Evolutionary conservation across 768 basidiomycete genomes (phyloP).

Genomic region (Kwoniella heveanensis): DNA sequence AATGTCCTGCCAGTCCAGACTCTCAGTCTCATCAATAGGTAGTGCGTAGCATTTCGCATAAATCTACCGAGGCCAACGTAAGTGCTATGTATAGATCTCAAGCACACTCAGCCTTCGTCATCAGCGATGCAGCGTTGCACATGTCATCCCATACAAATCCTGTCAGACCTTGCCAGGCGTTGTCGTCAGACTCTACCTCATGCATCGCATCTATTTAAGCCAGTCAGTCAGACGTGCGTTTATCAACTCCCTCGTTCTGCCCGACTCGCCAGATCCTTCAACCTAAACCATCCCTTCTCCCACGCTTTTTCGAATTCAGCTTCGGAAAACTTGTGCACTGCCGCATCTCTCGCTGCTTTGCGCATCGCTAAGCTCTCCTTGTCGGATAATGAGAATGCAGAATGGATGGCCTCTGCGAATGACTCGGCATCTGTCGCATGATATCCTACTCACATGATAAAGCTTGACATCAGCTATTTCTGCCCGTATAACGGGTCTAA

Average conservation of each 20-base stretch:
- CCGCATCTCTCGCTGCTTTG: conserved; percentile 69
- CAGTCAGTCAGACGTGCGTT: not conserved
- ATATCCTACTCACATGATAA: conserved; percentile 62
- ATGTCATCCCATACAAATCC: not conserved
- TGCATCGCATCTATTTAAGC: not conserved
- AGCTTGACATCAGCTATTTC: not conserved
- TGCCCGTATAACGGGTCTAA: not conserved
- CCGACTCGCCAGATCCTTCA: conserved; percentile 19
- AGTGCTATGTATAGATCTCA: not conserved
- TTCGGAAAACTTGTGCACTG: conserved; percentile 72
- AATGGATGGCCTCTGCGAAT: conserved; percentile 70
- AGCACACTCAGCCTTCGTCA: not conserved
- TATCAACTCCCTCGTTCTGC: conserved; percentile 8
- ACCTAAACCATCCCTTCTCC: conserved; percentile 42
- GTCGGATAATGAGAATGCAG: conserved; percentile 64
- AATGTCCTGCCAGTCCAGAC: no score
- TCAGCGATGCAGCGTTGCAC: not conserved
- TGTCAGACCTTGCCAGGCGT: not conserved
- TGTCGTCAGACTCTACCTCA: not conserved
- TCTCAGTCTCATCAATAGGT: not conserved
- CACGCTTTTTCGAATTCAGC: conserved; percentile 75
- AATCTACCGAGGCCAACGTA: not conserved
- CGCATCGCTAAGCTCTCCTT: conserved; percentile 68
- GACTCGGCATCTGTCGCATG: conserved; percentile 70
- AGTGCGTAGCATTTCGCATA: not conserved